phyloP scores from a whole-genome alignment of 1,284 basidiomycete species.

The Cryptococcus sp. region DNA sequence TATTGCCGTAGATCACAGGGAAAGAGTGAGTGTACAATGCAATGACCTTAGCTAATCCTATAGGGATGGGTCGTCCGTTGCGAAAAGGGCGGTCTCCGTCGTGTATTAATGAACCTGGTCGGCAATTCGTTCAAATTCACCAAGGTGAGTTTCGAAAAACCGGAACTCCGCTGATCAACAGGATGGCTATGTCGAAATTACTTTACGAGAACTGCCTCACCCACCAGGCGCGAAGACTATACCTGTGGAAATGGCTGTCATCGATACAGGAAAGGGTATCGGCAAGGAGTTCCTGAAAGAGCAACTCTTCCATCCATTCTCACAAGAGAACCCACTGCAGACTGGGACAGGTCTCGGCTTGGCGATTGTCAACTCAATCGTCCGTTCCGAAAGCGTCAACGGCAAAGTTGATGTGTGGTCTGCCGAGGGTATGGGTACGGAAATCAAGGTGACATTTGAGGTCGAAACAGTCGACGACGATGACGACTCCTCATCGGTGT shows the following conservation, averaged over 20 bases:
- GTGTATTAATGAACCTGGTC: slow-evolving; percentile 93
- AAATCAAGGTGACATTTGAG: slow-evolving; percentile 83
- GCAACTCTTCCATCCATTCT: slow-evolving; percentile 95
- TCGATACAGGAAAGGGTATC: slow-evolving; percentile 91
- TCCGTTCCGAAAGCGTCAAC: slow-evolving; percentile 79
- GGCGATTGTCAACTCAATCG: slow-evolving; percentile 86
- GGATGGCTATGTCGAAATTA: slow-evolving; percentile 85
- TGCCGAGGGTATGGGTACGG: slow-evolving; percentile 84
- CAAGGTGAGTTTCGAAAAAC: slow-evolving; percentile 56
- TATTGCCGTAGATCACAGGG: slow-evolving; percentile 76
- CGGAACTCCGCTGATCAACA: slow-evolving; percentile 44
- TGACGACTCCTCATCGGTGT: slow-evolving; percentile 29
- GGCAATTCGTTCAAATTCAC: slow-evolving; percentile 95
- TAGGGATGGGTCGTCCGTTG: slow-evolving; percentile 86
- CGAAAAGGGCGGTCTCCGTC: slow-evolving; percentile 88
- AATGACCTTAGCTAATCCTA: slow-evolving; percentile 9
- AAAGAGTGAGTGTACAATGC: slow-evolving; percentile 58
- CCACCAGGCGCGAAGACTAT: slow-evolving; percentile 62
- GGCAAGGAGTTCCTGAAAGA: slow-evolving; percentile 88
- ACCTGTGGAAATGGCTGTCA: slow-evolving; percentile 80
- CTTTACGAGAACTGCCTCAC: slow-evolving; percentile 71
- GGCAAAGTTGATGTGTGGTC: slow-evolving; percentile 66
- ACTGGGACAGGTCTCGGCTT: slow-evolving; percentile 94
- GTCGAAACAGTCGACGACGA: slow-evolving; percentile 62
- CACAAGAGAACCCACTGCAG: slow-evolving; percentile 69